phyloP scores from a whole-genome alignment of 2,329 filamentous ascomycete genomes.

The Pseudogymnoascus sp. region DNA sequence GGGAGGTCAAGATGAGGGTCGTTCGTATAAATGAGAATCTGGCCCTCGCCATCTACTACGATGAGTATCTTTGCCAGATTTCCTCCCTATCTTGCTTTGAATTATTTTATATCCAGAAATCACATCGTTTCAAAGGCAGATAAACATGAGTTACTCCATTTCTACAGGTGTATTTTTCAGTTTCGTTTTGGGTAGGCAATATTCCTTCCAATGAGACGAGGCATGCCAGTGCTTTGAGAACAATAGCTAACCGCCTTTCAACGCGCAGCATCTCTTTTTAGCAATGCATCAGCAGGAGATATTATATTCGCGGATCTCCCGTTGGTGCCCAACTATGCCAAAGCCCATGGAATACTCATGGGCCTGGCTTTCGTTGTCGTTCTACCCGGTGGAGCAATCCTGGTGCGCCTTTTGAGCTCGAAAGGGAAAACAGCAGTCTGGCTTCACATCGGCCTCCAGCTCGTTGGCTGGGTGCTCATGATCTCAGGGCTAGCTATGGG shows the following conservation, averaged over 20 bases:
- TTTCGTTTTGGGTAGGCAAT: neutral
- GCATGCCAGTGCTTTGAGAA: neutral
- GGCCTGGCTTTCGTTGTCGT: conserved; percentile 49
- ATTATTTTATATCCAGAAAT: neutral
- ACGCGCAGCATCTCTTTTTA: neutral
- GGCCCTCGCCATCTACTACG: neutral
- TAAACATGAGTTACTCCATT: neutral
- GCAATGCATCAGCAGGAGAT: neutral
- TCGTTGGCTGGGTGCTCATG: conserved; percentile 47
- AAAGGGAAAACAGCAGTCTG: conserved; percentile 22
- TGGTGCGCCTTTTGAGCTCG: conserved; percentile 53
- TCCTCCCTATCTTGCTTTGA: neutral
- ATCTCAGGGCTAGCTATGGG: conserved; percentile 54
- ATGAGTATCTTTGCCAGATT: neutral
- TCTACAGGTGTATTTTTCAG: neutral
- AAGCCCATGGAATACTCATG: conserved; percentile 54
- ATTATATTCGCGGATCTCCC: neutral
- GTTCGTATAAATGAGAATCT: neutral
- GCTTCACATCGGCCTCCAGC: conserved; percentile 50
- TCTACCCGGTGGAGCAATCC: conserved; percentile 52
- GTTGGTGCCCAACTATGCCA: conserved; percentile 11
- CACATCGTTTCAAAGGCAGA: no score
- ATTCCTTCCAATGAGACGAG: neutral
- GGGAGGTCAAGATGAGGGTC: neutral
- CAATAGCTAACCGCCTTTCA: neutral